Base-by-base conservation (phyloP, 2,329 filamentous ascomycete genomes). In the Fusarium zealandicum region DNA sequence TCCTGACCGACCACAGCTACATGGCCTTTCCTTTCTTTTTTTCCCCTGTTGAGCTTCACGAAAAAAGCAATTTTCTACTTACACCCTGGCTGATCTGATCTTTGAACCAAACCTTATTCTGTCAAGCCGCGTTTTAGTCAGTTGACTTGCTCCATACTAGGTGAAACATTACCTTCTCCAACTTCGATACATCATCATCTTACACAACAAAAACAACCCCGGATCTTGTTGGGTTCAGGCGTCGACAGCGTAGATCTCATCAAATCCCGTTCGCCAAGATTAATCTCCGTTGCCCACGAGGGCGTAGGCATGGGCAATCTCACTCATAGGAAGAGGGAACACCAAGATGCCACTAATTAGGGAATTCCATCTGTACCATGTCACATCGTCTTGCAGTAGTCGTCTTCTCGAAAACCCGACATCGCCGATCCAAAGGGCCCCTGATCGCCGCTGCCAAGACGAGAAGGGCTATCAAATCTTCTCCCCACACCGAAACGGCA, bases 81-180 rank as follows among this genome's bases (percentile, higher is more conserved):
- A 58, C 37, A 59, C 41, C 58, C 56, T 43, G 44, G 53, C 58
- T 61, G 58, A 61, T 59, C 58, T 61, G 53, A 61, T 61, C 58
- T 61, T 61, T 61, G 53, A n/a, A 38, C 14, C 37, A 51, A 61
- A 61, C 57, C 48, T 61, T 61, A 61, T 54, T 44, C 43, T 40
- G 47, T 52, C 53, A 16, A 50, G 58, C 50, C 38, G 22, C 32
- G 43, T 32, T 27, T 58, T 30, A 33, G 27, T 27, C 6, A 27
- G 28, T 31, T 25, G 22, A n/a, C 28, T n/a, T n/a, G 13, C 28
- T n/a, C 11, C 28, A n/a, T 31, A 31, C 8, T 31, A 13, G 28
- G 28, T 42, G 27, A 14, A 28, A 48, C 35, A 36, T 36, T 31
- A 42, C 44, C 22, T 38, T 38, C 16, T 16, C 49, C 25, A 44